Conservation (phyloP, 108 stramenopile species). For the Aureococcus anophagefferens region DNA sequence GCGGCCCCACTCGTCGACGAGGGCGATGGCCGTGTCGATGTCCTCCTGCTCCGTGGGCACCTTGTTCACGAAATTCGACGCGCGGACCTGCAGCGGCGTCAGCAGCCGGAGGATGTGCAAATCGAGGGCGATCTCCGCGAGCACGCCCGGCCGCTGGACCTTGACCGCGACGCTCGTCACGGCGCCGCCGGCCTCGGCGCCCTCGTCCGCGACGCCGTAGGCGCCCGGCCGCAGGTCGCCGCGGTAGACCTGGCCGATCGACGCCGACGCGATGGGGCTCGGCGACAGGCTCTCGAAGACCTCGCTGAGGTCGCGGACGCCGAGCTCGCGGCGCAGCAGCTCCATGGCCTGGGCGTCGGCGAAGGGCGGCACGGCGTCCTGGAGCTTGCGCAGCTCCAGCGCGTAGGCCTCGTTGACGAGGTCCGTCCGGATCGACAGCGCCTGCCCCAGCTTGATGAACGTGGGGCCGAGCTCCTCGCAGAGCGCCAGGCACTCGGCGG, state of each 20-base stretch:
- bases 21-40: constrained; percentile 45
- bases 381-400: constrained; percentile 61
- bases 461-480: constrained; percentile 67
- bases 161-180: constrained; percentile 90
- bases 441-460: constrained; percentile 73
- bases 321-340: constrained; percentile 51
- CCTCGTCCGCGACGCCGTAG: constrained; percentile 9
- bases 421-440: constrained; percentile 69
- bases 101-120: constrained; percentile 66
- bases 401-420: constrained; percentile 67
- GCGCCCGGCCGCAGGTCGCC: constrained; percentile 24
- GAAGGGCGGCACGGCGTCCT: constrained; percentile 76
- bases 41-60: constrained; percentile 42
- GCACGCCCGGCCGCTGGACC: constrained; percentile 79
- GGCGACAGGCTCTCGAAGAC: constrained; percentile 39
- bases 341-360: constrained; percentile 40
- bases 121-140: constrained; percentile 77
- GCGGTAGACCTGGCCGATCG: constrained; percentile 62
- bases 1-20: constrained; percentile 81
- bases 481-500: constrained; percentile 49
- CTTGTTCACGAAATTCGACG: constrained; percentile 51
- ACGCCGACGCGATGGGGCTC: constrained; percentile 54
- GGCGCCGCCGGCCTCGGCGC: constrained; percentile 70
- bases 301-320: constrained; percentile 28
- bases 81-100: constrained; percentile 57